These are phyloP conservation scores for Apiospora malaysiana DNA, from an alignment of 2,329 filamentous ascomycete genomes.

Conservation along the genomic window DNA sequence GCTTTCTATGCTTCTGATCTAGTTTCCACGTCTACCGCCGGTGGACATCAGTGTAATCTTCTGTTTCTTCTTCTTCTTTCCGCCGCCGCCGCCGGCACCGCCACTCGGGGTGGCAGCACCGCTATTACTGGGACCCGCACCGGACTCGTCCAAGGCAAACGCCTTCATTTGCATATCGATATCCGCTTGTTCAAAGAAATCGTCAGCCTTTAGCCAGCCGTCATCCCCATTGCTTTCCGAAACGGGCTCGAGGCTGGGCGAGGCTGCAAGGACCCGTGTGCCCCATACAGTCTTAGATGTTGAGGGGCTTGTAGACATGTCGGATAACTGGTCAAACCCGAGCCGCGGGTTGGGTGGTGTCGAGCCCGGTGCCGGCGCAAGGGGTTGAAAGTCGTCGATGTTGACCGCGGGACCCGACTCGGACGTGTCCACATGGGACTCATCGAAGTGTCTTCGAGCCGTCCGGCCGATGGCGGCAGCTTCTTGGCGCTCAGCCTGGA, in stretches of 20 bases:
- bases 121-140: conserved; percentile 33
- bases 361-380: conserved; percentile 56
- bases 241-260: conserved; percentile 57
- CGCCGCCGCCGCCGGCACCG: conserved; percentile 45
- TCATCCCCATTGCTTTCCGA: conserved; percentile 63
- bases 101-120: conserved; percentile 40
- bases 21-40: conserved; percentile 49
- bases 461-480: conserved; percentile 69
- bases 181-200: conserved; percentile 69
- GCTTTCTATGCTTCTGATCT: conserved; percentile 15
- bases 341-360: conserved; percentile 62
- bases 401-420: conserved; percentile 51
- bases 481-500: conserved; percentile 82
- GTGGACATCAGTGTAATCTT: conserved; percentile 78
- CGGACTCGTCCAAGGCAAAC: conserved; percentile 46
- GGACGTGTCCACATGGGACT: conserved; percentile 46
- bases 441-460: conserved; percentile 45
- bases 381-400: conserved; percentile 69
- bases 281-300: conserved; percentile 88
- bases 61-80: conserved; percentile 75
- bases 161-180: conserved; percentile 65
- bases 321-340: conserved; percentile 72
- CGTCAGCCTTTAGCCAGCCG: conserved; percentile 86
- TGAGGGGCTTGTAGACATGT: conserved; percentile 81
- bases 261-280: conserved; percentile 71